Evolutionary conservation across 2,329 filamentous ascomycete species (phyloP), one percentile per base, ranked within the genome.

Genomic region (Epichloe sylvatica): DNA sequence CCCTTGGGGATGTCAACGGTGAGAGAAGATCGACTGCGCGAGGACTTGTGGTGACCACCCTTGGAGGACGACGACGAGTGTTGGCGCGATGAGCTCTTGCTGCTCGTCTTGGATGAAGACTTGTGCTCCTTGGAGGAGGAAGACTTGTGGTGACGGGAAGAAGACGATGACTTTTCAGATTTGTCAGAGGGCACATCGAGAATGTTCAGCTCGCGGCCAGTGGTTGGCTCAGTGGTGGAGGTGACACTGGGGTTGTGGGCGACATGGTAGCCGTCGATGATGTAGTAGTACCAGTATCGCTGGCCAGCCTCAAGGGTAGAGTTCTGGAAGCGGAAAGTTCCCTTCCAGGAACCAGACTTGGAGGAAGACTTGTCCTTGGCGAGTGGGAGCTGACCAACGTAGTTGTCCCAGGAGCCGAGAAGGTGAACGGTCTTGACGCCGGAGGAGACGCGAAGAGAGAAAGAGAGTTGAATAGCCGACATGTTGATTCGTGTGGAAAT

Each of bases 251-350:
- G 90, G 73, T 97, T 92, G 78, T 97, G 91, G 54, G 90, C 90
- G 67, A 94, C 84, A 70, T 96, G 90, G 81, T 96, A 96, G 60
- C 92, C 92, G 69, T 98, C 92, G 69, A 97, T 92, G 81, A 97
- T 96, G 78, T 96, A 98, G 81, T 98, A 98, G 83, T 97, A 98
- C 92, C 92, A 98, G 81, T 97, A 97, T 66, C 91, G 84, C 67
- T 87, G 82, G 67, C 91, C 89, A 61, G 87, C 76, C 75, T 91
- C 83, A 61, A 97, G 79, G 53, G 87, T 91, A 54, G 80, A 72
- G 66, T 84, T 84, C 72, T 92, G 86, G 74, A 98, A 96, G 73
- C 88, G 84, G 77, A 98, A 96, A 63, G 88, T 94, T 64, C 91
- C 92, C 68, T 90, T 86, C 89, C 91, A 97, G 60, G 85, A 85